Evolutionary conservation across 306 rosid genomes (phyloP).

Genomic region (Glycine latifolia): DNA sequence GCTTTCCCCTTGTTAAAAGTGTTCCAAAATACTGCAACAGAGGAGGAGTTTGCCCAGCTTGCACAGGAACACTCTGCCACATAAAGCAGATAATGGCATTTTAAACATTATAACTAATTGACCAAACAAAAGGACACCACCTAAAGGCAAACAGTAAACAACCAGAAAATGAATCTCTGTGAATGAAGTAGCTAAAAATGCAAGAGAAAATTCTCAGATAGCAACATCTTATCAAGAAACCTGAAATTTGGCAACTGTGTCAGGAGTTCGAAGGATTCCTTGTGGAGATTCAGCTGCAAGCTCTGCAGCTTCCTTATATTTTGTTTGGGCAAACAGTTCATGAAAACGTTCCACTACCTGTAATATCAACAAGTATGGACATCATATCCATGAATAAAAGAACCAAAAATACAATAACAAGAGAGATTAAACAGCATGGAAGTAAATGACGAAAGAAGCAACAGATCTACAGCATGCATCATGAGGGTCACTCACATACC

Average conservation of each 20-base stretch:
- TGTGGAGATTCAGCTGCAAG: slow-evolving; percentile 99
- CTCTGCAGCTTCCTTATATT: slow-evolving; percentile 99
- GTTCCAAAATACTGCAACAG: slow-evolving; percentile 99
- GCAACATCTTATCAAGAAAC: slow-evolving; percentile 49
- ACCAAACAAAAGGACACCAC: slow-evolving; percentile 16
- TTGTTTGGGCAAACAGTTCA: slow-evolving; percentile 97
- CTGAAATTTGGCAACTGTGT: slow-evolving; percentile 99
- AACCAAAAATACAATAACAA: slow-evolving; percentile 9
- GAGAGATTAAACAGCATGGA: slow-evolving; percentile 2
- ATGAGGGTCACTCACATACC: slow-evolving; percentile 4
- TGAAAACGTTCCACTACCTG: slow-evolving; percentile 99
- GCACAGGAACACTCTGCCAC: slow-evolving; percentile 98
- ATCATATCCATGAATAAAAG: slow-evolving; percentile 42
- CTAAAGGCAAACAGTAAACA: slow-evolving; percentile 15
- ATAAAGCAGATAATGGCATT: slow-evolving; percentile 29
- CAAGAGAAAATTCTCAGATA: slow-evolving; percentile 11
- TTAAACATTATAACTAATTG: neutral
- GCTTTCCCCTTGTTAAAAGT: slow-evolving; percentile 89
- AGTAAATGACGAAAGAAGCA: slow-evolving; percentile 33
- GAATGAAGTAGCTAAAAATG: slow-evolving; percentile 18
- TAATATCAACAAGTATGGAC: slow-evolving; percentile 41
- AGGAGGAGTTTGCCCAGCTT: slow-evolving; percentile 98
- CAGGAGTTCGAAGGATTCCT: slow-evolving; percentile 98
- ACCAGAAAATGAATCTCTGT: slow-evolving; percentile 3
- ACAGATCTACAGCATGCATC: slow-evolving; percentile 30